Conservation (phyloP, 179 eudicot species). For the Vitellaria paradoxa region DNA sequence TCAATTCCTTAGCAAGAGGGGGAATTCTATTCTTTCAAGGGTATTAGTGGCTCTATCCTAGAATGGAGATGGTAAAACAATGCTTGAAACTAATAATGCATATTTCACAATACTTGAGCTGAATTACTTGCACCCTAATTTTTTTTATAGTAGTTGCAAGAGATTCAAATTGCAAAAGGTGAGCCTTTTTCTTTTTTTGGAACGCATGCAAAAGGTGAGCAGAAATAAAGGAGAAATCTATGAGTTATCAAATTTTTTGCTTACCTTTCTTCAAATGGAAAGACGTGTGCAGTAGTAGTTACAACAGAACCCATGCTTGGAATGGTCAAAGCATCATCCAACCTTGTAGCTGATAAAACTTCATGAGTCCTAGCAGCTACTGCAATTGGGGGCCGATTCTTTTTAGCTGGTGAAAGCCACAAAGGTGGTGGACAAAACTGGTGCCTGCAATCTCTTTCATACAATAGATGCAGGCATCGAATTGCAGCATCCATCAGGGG, state of each 20-base stretch:
- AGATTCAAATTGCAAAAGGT: neutral
- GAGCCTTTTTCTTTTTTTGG: too few relatives aligned
- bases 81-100: neutral
- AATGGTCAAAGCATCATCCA: constrained; percentile 48
- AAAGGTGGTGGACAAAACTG: constrained; percentile 79
- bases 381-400: constrained; percentile 83
- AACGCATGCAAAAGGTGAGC: neutral
- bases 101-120: neutral
- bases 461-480: constrained; percentile 84
- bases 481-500: constrained; percentile 72
- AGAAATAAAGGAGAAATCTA: neutral
- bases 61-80: neutral
- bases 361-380: constrained; percentile 93
- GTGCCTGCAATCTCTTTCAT: constrained; percentile 96
- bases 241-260: neutral
- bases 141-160: neutral
- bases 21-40: neutral
- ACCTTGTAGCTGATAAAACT: constrained; percentile 52
- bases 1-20: neutral
- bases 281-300: constrained; percentile 75
- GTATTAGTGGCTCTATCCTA: neutral
- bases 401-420: constrained; percentile 91
- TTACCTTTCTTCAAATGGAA: constrained; percentile 96
- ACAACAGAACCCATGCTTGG: constrained; percentile 68
- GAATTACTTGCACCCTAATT: neutral